Percentiles rank a stretch among this genome's conserved stretches.
phyloP scores from a whole-genome alignment of 129 eudicot species.

The Flaveria bidentis region DNA sequence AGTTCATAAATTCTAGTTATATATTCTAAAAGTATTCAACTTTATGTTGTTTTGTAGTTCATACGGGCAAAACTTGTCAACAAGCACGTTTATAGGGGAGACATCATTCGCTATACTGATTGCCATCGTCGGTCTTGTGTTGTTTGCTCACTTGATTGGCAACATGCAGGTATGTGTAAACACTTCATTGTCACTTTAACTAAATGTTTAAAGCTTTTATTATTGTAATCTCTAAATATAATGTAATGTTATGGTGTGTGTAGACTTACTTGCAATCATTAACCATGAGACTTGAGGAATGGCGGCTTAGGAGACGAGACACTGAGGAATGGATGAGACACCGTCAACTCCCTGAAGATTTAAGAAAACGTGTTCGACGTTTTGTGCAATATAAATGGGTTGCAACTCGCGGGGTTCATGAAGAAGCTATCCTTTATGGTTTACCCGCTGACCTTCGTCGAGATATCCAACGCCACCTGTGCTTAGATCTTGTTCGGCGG shows the following conservation, averaged over 20 bases:
- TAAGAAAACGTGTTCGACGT: constrained; percentile 82
- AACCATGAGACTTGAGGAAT: constrained; percentile 95
- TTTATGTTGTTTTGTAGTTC: constrained; percentile 55
- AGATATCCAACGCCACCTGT: constrained; percentile 91
- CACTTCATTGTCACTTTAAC: neutral
- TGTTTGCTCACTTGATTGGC: constrained; percentile 95
- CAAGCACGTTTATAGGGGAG: constrained; percentile 88
- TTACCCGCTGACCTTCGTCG: constrained; percentile 91
- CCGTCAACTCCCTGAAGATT: constrained; percentile 94
- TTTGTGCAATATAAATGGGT: constrained; percentile 95
- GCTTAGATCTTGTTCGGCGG: constrained; percentile 92
- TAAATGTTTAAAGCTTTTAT: neutral
- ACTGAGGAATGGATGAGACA: constrained; percentile 98
- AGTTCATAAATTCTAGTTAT: neutral
- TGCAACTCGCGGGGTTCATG: constrained; percentile 94
- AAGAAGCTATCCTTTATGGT: constrained; percentile 70
- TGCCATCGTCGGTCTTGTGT: constrained; percentile 92
- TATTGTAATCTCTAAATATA: constrained; percentile 9
- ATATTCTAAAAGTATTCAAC: neutral
- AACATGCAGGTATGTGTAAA: constrained; percentile 79
- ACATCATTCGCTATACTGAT: constrained; percentile 92
- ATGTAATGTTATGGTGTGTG: constrained; percentile 30
- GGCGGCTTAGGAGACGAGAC: constrained; percentile 95
- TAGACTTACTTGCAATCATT: constrained; percentile 94
- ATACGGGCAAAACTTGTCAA: constrained; percentile 86